Evolutionary conservation across 768 basidiomycete genomes (phyloP).

Genomic region (Kwoniella dejecticola): DNA sequence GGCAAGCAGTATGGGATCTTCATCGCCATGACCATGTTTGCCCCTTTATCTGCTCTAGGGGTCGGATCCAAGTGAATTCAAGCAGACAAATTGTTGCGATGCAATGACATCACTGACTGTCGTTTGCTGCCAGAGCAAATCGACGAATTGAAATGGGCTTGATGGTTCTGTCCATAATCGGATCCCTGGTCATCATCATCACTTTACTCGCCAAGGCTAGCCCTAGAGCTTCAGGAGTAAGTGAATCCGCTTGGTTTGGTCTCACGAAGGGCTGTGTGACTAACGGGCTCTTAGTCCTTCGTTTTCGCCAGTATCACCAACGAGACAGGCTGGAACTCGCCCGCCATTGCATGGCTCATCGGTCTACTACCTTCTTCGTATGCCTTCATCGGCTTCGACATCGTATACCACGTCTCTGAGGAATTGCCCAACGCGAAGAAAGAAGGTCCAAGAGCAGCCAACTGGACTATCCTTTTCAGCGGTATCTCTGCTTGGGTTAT

Average conservation of each 20-base stretch:
- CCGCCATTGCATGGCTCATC: slow-evolving; percentile 34
- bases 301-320: slow-evolving; percentile 33
- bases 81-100: no score
- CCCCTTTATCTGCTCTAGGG: slow-evolving; percentile 9
- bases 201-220: slow-evolving; percentile 23
- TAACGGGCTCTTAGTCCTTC: slow-evolving; percentile 13
- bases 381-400: slow-evolving; percentile 38
- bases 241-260: background rate
- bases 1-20: slow-evolving; percentile 27
- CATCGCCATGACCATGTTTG: slow-evolving; percentile 22
- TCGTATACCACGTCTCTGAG: slow-evolving; percentile 35
- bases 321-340: slow-evolving; percentile 38
- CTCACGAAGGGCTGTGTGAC: no score
- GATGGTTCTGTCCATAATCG: slow-evolving; percentile 24
- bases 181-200: slow-evolving; percentile 25
- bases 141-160: slow-evolving; percentile 11
- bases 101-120: no score
- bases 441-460: slow-evolving; percentile 29
- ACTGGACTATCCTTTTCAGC: slow-evolving; percentile 28
- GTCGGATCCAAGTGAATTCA: slow-evolving; percentile 16
- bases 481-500: slow-evolving; percentile 29
- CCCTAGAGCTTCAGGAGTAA: slow-evolving; percentile 23
- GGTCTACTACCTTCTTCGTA: slow-evolving; percentile 30
- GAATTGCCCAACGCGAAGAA: slow-evolving; percentile 32
- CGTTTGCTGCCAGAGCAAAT: slow-evolving; percentile 11